Conservation (phyloP, 495 filamentous ascomycete species). For the Lichenothelia convexa region DNA sequence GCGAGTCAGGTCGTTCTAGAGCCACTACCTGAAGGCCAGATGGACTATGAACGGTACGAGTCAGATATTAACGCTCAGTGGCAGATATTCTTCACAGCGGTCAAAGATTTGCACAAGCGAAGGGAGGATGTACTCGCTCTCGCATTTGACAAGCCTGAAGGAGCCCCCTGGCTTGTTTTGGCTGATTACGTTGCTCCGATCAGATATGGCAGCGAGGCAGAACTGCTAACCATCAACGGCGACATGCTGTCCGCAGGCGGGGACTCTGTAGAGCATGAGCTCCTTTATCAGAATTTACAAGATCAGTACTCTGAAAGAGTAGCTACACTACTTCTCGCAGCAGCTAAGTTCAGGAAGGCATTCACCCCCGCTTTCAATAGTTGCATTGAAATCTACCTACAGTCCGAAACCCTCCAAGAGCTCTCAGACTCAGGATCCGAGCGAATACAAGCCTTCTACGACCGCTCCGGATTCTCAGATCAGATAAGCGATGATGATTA, state of each 20-base stretch:
- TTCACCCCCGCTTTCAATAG: conserved; percentile 6
- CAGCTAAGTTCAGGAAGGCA: not conserved
- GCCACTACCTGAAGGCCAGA: conserved; percentile 39
- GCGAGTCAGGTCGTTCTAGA: conserved; percentile 42
- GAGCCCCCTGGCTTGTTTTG: conserved; percentile 66
- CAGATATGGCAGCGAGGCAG: conserved; percentile 58
- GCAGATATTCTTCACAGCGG: conserved; percentile 71
- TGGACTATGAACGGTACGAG: conserved; percentile 55
- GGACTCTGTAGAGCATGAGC: too few species aligned
- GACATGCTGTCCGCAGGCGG: conserved; percentile 4
- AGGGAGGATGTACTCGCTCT: conserved; percentile 62
- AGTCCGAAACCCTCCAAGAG: conserved; percentile 49
- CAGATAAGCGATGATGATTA: conserved; percentile 57
- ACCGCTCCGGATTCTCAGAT: conserved; percentile 51
- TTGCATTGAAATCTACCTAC: conserved; percentile 4
- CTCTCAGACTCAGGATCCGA: conserved; percentile 42
- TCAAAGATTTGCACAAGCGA: conserved; percentile 70
- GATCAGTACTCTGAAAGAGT: not conserved
- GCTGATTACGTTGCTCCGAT: conserved; percentile 63
- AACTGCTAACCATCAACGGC: conserved; percentile 45
- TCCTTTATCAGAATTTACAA: not conserved
- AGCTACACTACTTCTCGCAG: not conserved
- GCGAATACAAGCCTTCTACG: conserved; percentile 51
- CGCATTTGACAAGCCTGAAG: conserved; percentile 46
- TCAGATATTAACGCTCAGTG: conserved; percentile 62